Evolutionary conservation across 148 eudicot species (phyloP), one percentile per base, ranked within the genome.

Genomic region (Chenopodium formosanum): DNA sequence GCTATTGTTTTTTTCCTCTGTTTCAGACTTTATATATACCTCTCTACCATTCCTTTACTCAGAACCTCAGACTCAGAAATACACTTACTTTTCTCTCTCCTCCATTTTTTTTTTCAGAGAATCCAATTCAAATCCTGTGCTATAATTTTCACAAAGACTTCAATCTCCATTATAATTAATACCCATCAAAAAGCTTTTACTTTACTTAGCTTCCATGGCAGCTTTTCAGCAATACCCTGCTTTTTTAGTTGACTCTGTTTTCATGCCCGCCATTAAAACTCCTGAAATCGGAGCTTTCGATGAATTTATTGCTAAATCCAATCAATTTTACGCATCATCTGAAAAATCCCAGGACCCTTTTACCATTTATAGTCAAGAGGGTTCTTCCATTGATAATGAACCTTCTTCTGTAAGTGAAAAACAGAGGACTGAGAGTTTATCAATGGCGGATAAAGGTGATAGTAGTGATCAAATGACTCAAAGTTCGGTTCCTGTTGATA

Each of bases 371-470:
- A 70, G 53, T 78, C 80, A 82, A 72, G 65, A 71, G 65, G 66
- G 48, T 64, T 67, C 72, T 31, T 78, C 76, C 9, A 1, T 83
- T 64, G 77, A 60, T 74, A 32, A 52, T 44, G 56, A 60, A 34
- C 87, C 70, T 46, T 29, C 72, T 48, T 84, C 82, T 69, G 75
- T 75, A 77, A 74, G 63, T 50, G 63, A 78, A 44, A 84, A 84
- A 79, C 85, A 80, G 76, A 81, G 86, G 68, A 68, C 66, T 25
- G 83, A 89, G 25, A 87, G 89, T 78, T 88, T 89, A 53, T 81
- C 81, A 66, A 84, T 88, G 78, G 86, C 80, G 75, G 81, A 82
- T 56, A 84, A 81, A 68, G 63, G 70, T 44, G 87, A 84, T 44
- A 82, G 85, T 78, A 78, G 66, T 16, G 84, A 87, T 44, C 85